Conservation (phyloP, 1,284 basidiomycete genomes). For the Malassezia arunalokei region DNA sequence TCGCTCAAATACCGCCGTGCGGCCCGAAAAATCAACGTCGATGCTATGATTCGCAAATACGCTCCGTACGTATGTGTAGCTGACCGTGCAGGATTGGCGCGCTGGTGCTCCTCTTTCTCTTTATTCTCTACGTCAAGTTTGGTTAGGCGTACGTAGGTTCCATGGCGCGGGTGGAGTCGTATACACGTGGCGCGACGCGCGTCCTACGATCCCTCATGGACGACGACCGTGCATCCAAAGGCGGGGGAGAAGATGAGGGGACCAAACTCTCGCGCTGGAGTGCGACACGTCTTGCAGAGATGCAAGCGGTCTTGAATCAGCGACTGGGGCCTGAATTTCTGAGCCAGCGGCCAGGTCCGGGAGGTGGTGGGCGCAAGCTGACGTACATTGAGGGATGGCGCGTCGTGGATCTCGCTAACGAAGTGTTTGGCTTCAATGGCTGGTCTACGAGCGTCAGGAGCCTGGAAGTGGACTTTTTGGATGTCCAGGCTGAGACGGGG, state of each 20-base stretch:
- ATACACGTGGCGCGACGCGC: background rate
- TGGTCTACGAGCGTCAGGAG: slow-evolving; percentile 79
- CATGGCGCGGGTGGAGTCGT: background rate
- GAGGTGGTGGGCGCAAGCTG: slow-evolving; percentile 55
- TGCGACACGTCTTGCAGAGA: slow-evolving; percentile 51
- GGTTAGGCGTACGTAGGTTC: slow-evolving; percentile 22
- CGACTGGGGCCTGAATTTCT: slow-evolving; percentile 88
- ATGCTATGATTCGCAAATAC: slow-evolving; percentile 88
- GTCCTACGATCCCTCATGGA: background rate
- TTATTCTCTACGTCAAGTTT: slow-evolving; percentile 87
- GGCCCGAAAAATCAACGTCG: slow-evolving; percentile 82
- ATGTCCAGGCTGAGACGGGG: slow-evolving; percentile 53
- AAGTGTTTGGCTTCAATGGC: slow-evolving; percentile 95
- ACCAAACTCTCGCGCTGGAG: slow-evolving; percentile 17
- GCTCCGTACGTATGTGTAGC: slow-evolving; percentile 61
- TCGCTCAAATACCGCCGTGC: slow-evolving; percentile 95
- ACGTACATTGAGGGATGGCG: slow-evolving; percentile 97
- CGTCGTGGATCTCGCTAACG: slow-evolving; percentile 62
- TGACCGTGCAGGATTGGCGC: slow-evolving; percentile 27
- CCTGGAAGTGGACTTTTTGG: slow-evolving; percentile 56
- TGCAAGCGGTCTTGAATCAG: slow-evolving; percentile 72
- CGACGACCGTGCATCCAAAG: too few species aligned
- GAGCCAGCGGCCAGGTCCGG: slow-evolving; percentile 74
- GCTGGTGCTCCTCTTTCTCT: slow-evolving; percentile 52
- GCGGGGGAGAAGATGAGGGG: background rate